A percentile compares a stretch with the other conserved stretches of the same genome.
Conservation (phyloP, 768 basidiomycete genomes). For the Naganishia randhawae region DNA sequence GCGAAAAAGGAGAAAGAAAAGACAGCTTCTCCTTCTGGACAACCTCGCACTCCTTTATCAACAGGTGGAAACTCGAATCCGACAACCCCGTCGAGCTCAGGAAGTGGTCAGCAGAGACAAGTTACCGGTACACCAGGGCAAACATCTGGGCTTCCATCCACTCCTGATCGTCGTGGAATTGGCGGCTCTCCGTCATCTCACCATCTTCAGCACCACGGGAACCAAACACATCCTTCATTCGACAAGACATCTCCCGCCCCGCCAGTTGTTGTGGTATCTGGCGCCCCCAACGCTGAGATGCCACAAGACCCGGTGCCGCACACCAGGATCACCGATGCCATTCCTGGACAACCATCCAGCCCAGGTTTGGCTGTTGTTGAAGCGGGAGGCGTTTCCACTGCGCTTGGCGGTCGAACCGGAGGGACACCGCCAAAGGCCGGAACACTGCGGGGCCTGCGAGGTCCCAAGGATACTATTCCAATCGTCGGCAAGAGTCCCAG, state of each 20-base stretch:
- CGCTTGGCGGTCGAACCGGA: slow-evolving; percentile 28
- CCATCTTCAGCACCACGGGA: slow-evolving; percentile 28
- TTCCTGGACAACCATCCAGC: neutral
- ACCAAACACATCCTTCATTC: slow-evolving; percentile 2
- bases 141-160: slow-evolving; percentile 13
- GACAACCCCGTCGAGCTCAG: neutral
- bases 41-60: slow-evolving; percentile 4
- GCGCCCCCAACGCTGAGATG: slow-evolving; percentile 51
- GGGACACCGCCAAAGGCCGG: slow-evolving; percentile 51
- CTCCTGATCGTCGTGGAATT: slow-evolving; percentile 1
- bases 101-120: slow-evolving; percentile 15
- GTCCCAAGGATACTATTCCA: slow-evolving; percentile 91
- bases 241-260: slow-evolving; percentile 51
- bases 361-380: slow-evolving; percentile 11
- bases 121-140: neutral
- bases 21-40: slow-evolving; percentile 22
- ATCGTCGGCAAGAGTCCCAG: slow-evolving; percentile 83
- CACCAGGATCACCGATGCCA: slow-evolving; percentile 35
- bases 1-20: slow-evolving; percentile 32
- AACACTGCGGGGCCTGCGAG: slow-evolving; percentile 48
- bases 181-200: slow-evolving; percentile 27
- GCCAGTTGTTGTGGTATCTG: slow-evolving; percentile 51
- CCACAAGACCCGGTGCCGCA: slow-evolving; percentile 52
- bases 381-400: slow-evolving; percentile 19
- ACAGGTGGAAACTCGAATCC: slow-evolving; percentile 10